phyloP scores from a whole-genome alignment of 768 basidiomycete species.

The Phlebiopsis flavidoalba region DNA sequence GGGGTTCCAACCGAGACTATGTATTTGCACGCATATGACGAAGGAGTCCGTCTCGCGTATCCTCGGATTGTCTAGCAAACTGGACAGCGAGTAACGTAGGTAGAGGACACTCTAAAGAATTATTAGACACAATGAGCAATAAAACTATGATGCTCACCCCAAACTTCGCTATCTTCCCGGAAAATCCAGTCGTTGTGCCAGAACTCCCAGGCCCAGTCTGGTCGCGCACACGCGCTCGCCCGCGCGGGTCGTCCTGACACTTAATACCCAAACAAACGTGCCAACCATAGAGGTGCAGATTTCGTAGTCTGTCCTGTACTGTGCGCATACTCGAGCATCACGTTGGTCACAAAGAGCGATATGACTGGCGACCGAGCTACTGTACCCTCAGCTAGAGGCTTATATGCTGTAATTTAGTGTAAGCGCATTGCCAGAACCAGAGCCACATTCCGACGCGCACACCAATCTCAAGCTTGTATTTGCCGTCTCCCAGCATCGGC shows the following conservation, averaged over 20 bases:
- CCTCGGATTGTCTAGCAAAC: conserved; percentile 51
- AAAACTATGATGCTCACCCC: conserved; percentile 41
- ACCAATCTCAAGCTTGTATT: conserved; percentile 71
- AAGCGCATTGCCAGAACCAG: neutral
- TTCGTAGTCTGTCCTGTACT: conserved; percentile 56
- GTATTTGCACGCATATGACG: conserved; percentile 70
- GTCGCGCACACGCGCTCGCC: conserved; percentile 60
- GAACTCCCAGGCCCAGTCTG: conserved; percentile 70
- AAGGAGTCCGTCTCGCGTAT: conserved; percentile 63
- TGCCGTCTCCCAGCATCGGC: conserved; percentile 62
- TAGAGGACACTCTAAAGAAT: conserved; percentile 49
- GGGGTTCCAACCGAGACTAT: conserved; percentile 48
- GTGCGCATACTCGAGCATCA: conserved; percentile 57
- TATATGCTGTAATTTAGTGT: conserved; percentile 7
- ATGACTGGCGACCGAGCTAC: conserved; percentile 31
- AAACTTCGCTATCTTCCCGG: conserved; percentile 65
- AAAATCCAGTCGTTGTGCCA: conserved; percentile 73
- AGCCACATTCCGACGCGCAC: conserved; percentile 10
- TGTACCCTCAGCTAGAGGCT: conserved; percentile 12
- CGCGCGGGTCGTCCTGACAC: conserved; percentile 50
- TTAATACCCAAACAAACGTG: too few relatives aligned
- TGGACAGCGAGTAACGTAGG: conserved; percentile 59
- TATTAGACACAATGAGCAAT: neutral
- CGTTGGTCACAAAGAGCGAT: conserved; percentile 61
- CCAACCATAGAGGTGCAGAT: conserved; percentile 64